Evolutionary conservation across 2,329 filamentous ascomycete species (phyloP).

Genomic region (Aureobasidium sp.): DNA sequence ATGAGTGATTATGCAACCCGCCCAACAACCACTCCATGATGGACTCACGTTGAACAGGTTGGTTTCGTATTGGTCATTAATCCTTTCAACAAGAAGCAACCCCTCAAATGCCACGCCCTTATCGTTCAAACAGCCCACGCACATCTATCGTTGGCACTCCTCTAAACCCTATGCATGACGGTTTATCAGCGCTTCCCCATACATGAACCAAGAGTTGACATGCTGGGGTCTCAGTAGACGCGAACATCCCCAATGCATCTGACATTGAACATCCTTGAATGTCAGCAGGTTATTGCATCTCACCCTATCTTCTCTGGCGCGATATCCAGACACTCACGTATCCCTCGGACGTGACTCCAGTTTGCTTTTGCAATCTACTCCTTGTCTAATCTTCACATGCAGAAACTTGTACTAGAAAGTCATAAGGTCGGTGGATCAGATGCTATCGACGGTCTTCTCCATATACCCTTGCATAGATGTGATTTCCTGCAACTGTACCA

Average conservation of each 20-base stretch:
- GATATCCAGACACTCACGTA: neutral
- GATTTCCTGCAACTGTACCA: neutral
- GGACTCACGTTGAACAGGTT: neutral
- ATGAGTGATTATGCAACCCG: neutral
- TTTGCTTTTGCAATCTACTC: neutral
- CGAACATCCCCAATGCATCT: neutral
- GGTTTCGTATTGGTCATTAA: neutral
- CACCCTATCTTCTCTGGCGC: neutral
- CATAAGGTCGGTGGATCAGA: neutral
- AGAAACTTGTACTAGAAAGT: neutral
- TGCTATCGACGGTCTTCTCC: neutral
- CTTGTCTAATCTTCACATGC: neutral
- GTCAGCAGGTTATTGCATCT: neutral
- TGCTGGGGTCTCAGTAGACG: neutral
- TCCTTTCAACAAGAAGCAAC: neutral
- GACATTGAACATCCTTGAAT: neutral
- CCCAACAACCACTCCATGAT: neutral
- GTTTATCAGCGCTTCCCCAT: conserved; percentile 8
- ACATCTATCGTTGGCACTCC: neutral
- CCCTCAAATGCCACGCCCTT: neutral
- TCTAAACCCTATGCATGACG: neutral
- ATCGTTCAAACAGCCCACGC: neutral
- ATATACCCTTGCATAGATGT: neutral
- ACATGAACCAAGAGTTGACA: neutral
- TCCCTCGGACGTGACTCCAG: neutral